Conservation (phyloP, 1,284 basidiomycete genomes). For the Ceratorhiza oryzae-sativae region DNA sequence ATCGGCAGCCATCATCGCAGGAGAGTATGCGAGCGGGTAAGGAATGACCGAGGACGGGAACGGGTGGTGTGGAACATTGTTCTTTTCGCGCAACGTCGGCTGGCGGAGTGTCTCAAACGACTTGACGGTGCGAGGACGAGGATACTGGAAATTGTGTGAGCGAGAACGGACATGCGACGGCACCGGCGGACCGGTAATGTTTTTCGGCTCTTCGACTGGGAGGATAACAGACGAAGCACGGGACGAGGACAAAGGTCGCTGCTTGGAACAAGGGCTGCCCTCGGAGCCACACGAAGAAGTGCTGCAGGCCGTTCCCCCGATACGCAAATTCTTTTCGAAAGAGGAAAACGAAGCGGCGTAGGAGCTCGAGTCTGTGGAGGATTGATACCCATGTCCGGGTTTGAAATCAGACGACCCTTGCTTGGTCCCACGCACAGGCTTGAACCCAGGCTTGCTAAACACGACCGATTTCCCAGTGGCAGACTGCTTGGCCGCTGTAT, state of each 20-base stretch:
- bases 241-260: slow-evolving; percentile 8
- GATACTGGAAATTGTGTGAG: slow-evolving; percentile 29
- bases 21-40: slow-evolving; percentile 27
- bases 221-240: background rate
- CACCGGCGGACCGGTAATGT: background rate
- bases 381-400: slow-evolving; percentile 28
- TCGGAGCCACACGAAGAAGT: slow-evolving; percentile 15
- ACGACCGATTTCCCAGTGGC: slow-evolving; percentile 13
- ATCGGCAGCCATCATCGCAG: slow-evolving; percentile 32
- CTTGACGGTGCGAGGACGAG: slow-evolving; percentile 8
- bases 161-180: slow-evolving; percentile 15
- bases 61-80: slow-evolving; percentile 31
- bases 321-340: slow-evolving; percentile 17
- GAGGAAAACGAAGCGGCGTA: slow-evolving; percentile 35
- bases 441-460: slow-evolving; percentile 28
- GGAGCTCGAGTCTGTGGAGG: slow-evolving; percentile 38
- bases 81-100: slow-evolving; percentile 28
- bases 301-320: slow-evolving; percentile 19
- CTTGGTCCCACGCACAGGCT: slow-evolving; percentile 9
- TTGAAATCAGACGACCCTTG: slow-evolving; percentile 10
- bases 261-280: background rate
- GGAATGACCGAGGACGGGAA: slow-evolving; percentile 3
- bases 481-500: background rate
- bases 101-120: slow-evolving; percentile 14
- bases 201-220: background rate